Conservation (phyloP, 2,329 filamentous ascomycete genomes). For the Mariannaea elegans region DNA sequence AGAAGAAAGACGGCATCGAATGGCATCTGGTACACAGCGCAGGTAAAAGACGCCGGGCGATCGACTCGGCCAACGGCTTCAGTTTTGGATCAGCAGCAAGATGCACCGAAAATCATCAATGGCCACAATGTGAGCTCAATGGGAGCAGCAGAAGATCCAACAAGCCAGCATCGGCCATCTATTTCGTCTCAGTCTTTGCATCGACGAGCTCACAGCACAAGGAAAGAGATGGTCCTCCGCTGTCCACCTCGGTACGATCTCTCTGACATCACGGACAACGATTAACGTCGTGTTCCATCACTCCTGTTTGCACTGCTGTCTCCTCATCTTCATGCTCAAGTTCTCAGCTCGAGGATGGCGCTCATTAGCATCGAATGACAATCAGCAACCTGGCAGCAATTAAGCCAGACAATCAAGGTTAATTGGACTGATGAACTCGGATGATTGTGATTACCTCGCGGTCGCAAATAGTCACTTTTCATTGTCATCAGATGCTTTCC, state of each 20-base stretch:
- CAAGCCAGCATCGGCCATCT: not conserved
- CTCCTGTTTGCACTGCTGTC: not conserved
- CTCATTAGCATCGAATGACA: not conserved
- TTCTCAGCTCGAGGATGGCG: not conserved
- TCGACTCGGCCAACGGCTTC: not conserved
- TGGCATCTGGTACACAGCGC: not conserved
- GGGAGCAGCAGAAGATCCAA: not conserved
- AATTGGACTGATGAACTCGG: not conserved
- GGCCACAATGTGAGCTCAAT: not conserved
- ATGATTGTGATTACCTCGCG: conserved; percentile 11
- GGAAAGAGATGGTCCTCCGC: not conserved
- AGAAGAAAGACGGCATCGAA: not conserved
- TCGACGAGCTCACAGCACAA: not conserved
- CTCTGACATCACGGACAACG: no score
- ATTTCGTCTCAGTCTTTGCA: not conserved
- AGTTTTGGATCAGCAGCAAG: not conserved
- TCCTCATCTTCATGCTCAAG: not conserved
- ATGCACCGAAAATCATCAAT: not conserved
- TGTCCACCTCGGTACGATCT: no score
- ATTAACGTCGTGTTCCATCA: no score
- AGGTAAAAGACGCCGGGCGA: not conserved
- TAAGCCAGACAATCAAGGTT: not conserved
- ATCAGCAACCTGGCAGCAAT: not conserved
- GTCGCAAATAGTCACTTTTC: conserved; percentile 11
- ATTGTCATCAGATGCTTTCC: conserved; percentile 16